Conservation (phyloP, 2,329 filamentous ascomycete genomes). For the Hypoxylon sp. region DNA sequence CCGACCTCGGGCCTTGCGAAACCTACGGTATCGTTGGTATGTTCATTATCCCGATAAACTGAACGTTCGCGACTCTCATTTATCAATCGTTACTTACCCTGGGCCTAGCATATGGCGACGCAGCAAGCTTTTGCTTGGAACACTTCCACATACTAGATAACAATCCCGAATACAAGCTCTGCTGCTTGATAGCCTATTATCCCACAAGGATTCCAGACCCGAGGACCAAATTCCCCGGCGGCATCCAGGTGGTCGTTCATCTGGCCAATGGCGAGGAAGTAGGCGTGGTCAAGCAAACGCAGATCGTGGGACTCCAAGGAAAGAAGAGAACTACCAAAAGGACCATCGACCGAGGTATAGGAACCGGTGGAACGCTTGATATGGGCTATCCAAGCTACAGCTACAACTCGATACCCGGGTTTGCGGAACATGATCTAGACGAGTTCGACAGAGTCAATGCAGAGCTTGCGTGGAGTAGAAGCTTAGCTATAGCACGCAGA, state of each 20-base stretch:
- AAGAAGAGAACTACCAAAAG: conserved; percentile 53
- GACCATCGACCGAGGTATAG: conserved; percentile 53
- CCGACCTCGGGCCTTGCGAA: conserved; percentile 55
- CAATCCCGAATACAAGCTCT: conserved; percentile 58
- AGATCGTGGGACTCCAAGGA: conserved; percentile 60
- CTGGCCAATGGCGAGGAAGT: conserved; percentile 55
- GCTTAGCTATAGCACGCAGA: conserved; percentile 67
- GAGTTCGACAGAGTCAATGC: conserved; percentile 74
- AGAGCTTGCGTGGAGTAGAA: conserved; percentile 76
- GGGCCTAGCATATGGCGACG: conserved; percentile 57
- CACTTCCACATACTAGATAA: conserved; percentile 60
- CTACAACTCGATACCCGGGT: conserved; percentile 68
- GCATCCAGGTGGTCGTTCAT: conserved; percentile 56
- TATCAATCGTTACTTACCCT: conserved; percentile 8
- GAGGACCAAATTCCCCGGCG: conserved; percentile 55
- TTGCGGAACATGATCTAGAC: conserved; percentile 77
- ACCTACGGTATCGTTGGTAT: conserved; percentile 58
- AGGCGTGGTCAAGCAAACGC: conserved; percentile 56
- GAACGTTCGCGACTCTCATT: background rate
- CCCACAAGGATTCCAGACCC: conserved; percentile 59
- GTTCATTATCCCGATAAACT: conserved; percentile 23
- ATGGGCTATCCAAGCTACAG: conserved; percentile 56
- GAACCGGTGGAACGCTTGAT: conserved; percentile 53
- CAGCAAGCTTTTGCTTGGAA: conserved; percentile 57
- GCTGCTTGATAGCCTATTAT: conserved; percentile 59